Evolutionary conservation across 257 asterid species (phyloP), one percentile per base, ranked within the genome.

Genomic region (Cruciata laevipes): DNA sequence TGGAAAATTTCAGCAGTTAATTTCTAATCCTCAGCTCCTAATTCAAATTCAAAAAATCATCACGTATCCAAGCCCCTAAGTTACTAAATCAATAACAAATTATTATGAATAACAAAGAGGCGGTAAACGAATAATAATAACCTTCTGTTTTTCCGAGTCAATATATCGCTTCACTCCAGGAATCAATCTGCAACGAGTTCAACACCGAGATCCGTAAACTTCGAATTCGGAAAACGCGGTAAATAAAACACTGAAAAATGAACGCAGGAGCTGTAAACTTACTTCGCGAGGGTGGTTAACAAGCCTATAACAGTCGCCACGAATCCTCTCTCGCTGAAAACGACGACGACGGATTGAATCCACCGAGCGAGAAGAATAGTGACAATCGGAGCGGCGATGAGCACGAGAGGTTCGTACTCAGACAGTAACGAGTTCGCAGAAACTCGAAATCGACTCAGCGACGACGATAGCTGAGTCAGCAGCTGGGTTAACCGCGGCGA

Each of bases 121-220:
- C 2, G 1, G 30, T 27, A 27, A 27, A 27, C 30, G n/a, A 27
- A 57, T 59, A 60, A 55, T 53, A 33, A 86, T n/a, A 1, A 88
- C 99, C 95, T 90, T 90, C 61, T 85, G 95, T 69, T 90, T 93
- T 77, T 93, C 92, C 44, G 88, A 83, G 72, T 90, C 95, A 6
- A 93, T 86, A 70, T 88, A 88, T 67, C 72, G 84, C 63, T 80
- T 72, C 61, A 90, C 95, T 66, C 95, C 96, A 44, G 99, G 99
- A 66, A 90, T 84, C 84, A 85, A 69, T 89, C 99, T 93, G 74
- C 30, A 24, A 66, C 51, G 42, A 49, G 60, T 33, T 42, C 35
- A 53, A 62, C 27, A 16, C 21, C 66, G 35, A 44, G 56, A n/a
- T 9, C 51, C 14, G 51, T 12, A 70, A 44, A 21, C 64, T 14